These are phyloP conservation scores for Ochetophila trinervis DNA, from an alignment of 306 rosid species.

Conservation along the genomic window DNA sequence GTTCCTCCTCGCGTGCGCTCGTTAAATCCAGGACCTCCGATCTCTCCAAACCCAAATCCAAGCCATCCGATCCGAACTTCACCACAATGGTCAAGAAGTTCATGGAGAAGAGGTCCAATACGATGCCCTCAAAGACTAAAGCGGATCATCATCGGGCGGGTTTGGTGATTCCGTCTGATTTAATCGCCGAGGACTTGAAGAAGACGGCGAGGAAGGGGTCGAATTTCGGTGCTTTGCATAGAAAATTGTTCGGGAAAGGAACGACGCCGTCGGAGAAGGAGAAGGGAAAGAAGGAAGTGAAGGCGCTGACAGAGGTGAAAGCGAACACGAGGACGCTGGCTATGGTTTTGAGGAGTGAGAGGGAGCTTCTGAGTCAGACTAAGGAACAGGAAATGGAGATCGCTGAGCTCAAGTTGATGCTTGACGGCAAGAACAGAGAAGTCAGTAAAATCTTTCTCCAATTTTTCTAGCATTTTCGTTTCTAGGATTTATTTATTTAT, in stretches of 20 bases:
- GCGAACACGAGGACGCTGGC: constrained; percentile 86
- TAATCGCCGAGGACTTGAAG: constrained; percentile 61
- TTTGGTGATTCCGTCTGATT: constrained; percentile 61
- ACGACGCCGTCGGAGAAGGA: constrained; percentile 26
- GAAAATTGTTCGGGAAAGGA: constrained; percentile 75
- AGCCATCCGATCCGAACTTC: constrained; percentile 54
- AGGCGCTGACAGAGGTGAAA: constrained; percentile 91
- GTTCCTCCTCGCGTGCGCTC: constrained; percentile 57
- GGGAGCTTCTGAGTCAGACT: constrained; percentile 69
- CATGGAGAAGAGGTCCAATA: constrained; percentile 51
- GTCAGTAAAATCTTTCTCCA: constrained; percentile 24
- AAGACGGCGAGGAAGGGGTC: constrained; percentile 56
- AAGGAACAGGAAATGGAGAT: constrained; percentile 70
- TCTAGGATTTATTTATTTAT: background rate
- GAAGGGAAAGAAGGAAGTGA: constrained; percentile 48
- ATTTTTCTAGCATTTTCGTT: background rate
- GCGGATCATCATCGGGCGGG: constrained; percentile 13
- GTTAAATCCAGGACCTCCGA: constrained; percentile 52
- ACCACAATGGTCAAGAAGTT: constrained; percentile 69
- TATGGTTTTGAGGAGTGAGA: constrained; percentile 89
- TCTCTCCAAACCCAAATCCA: constrained; percentile 25
- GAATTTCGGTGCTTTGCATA: constrained; percentile 55
- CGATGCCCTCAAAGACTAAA: background rate
- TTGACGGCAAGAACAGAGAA: constrained; percentile 71
- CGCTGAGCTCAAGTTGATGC: constrained; percentile 47